Conservation (phyloP, 2,329 filamentous ascomycete genomes). For the Ophiostoma novo-ulmi region DNA sequence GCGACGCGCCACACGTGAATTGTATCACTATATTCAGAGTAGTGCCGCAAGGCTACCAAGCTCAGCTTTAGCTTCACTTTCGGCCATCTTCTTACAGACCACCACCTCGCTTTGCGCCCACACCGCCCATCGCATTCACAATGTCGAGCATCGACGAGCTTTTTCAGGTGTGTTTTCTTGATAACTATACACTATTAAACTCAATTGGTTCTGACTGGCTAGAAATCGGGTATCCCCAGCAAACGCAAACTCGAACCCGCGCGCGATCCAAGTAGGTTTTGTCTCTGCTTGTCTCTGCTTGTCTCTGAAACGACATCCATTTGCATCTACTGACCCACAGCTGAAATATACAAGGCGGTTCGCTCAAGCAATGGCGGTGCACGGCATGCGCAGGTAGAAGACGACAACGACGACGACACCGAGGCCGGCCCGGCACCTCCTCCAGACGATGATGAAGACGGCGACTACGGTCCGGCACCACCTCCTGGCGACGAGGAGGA, state of each 20-base stretch:
- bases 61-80: constrained; percentile 12
- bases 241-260: constrained; percentile 61
- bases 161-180: constrained; percentile 44
- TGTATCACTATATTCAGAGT: neutral
- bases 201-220: constrained; percentile 12
- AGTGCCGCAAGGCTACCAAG: neutral
- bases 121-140: constrained; percentile 17
- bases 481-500: constrained; percentile 42
- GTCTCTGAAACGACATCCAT: neutral
- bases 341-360: constrained; percentile 60
- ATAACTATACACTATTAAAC: neutral
- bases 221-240: constrained; percentile 45
- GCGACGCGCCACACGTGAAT: constrained; percentile 8
- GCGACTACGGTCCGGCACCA: constrained; percentile 42
- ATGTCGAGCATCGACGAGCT: constrained; percentile 58
- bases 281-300: neutral
- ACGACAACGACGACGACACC: constrained; percentile 42
- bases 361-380: constrained; percentile 38
- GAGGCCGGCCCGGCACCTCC: constrained; percentile 48
- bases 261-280: constrained; percentile 55
- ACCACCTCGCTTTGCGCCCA: neutral
- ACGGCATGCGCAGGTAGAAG: constrained; percentile 44
- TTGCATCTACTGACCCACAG: constrained; percentile 34
- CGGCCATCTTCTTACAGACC: neutral
- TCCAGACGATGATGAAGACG: constrained; percentile 44